Percentiles rank a stretch among this genome's conserved stretches.
Conservation (phyloP, 1,284 basidiomycete species). For the Cryptococcus hybrid region DNA sequence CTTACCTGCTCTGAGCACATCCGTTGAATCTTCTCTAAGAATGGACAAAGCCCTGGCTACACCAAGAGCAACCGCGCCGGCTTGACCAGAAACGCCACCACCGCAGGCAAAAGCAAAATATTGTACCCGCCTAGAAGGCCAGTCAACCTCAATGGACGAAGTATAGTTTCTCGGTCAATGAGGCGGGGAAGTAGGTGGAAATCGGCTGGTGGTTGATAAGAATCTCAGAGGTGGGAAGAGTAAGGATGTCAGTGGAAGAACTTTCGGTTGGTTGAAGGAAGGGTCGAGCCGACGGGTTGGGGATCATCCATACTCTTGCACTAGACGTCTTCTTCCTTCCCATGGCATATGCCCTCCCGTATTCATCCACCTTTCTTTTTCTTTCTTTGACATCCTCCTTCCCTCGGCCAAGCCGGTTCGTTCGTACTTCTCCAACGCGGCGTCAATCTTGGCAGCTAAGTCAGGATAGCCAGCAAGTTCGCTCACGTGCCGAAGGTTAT, state of each 20-base stretch:
- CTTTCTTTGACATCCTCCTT: conserved; percentile 49
- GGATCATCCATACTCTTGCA: conserved; percentile 91
- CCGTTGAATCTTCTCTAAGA: conserved; percentile 64
- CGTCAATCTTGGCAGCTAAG: conserved; percentile 58
- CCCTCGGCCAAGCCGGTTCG: conserved; percentile 30
- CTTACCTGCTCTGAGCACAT: conserved; percentile 70
- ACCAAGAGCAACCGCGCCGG: conserved; percentile 81
- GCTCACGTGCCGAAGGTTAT: conserved; percentile 69
- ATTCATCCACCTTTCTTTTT: conserved; percentile 62
- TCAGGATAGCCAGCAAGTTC: conserved; percentile 62
- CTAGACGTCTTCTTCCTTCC: conserved; percentile 83
- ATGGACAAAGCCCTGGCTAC: conserved; percentile 76
- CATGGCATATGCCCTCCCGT: conserved; percentile 75
- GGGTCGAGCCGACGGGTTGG: conserved; percentile 54
- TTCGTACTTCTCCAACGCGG: conserved; percentile 65
- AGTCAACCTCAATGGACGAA: conserved; percentile 79
- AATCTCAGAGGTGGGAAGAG: conserved; percentile 51
- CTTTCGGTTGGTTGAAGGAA: conserved; percentile 12
- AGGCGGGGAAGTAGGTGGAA: conserved; percentile 72
- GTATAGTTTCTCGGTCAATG: conserved; percentile 72
- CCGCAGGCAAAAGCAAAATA: conserved; percentile 84
- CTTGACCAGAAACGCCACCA: conserved; percentile 86
- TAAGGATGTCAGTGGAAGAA: conserved; percentile 8
- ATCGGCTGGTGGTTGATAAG: conserved; percentile 83
- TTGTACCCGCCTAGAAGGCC: conserved; percentile 91